A percentile compares a stretch with the other conserved stretches of the same genome.
These are phyloP conservation scores for Phytopythium boreale DNA, from an alignment of 352 stramenopile genomes.

Conservation along the genomic window DNA sequence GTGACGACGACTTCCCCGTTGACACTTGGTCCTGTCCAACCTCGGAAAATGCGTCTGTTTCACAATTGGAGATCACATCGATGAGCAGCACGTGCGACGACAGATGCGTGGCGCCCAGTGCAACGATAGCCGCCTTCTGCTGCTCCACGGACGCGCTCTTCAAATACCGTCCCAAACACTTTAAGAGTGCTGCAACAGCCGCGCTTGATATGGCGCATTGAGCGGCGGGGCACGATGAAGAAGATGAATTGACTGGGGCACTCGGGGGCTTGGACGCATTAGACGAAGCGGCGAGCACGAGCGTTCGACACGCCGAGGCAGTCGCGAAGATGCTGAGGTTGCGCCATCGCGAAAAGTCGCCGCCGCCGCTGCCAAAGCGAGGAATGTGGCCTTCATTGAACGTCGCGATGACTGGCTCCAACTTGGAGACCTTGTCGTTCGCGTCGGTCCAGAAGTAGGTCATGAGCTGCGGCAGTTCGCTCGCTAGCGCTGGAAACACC, in stretches of 20 bases:
- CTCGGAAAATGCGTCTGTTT: conserved; percentile 45
- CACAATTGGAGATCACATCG: conserved; percentile 51
- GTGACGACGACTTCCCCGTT: not conserved
- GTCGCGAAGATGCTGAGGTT: conserved; percentile 63
- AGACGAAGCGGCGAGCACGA: conserved; percentile 8
- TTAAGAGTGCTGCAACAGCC: conserved; percentile 40
- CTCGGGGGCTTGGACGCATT: not conserved
- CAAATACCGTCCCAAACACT: conserved; percentile 50
- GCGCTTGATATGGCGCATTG: conserved; percentile 39
- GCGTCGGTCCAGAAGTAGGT: conserved; percentile 68
- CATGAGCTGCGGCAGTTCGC: conserved; percentile 44
- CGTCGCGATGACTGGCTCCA: conserved; percentile 53
- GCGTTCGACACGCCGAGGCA: conserved; percentile 35
- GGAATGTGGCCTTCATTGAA: conserved; percentile 4
- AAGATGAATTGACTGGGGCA: not conserved
- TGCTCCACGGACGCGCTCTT: conserved; percentile 56
- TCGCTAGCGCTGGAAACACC: conserved; percentile 39
- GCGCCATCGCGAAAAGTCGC: conserved; percentile 45
- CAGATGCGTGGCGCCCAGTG: conserved; percentile 38
- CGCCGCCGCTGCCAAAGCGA: conserved; percentile 2
- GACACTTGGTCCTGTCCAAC: not conserved
- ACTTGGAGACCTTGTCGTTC: conserved; percentile 52
- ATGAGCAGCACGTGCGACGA: conserved; percentile 34
- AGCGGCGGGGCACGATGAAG: conserved; percentile 13
- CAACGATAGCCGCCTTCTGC: conserved; percentile 48